Base-by-base conservation (phyloP, 2,329 filamentous ascomycete genomes). In the Colletotrichum sp. region DNA sequence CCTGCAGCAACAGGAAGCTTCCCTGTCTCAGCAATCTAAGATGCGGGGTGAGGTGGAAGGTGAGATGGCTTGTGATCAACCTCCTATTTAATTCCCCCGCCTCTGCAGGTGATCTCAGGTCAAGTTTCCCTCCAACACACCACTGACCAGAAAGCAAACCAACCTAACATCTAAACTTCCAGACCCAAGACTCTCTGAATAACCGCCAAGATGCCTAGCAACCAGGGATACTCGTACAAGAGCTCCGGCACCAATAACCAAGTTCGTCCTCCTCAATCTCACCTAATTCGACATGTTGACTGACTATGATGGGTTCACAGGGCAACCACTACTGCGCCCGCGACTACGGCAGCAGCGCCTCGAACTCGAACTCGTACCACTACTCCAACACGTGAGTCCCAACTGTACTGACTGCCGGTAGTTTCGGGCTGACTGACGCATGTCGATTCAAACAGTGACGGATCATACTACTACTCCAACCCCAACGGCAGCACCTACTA, bases 401-500 rank as follows among this genome's bases (percentile, higher is more conserved):
- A 16, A 13, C 5, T 36, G 15, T 57, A 15, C 25, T 3, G 34
- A 19, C 16, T n/a, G 22, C 30, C 2, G n/a, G 44, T 30, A 6
- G 8, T n/a, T 49, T 8, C 25, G 13, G 34, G 11, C 34, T 64
- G n/a, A 64, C 62, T 64, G 13, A 64, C 34, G 13, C 7, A 63
- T 75, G 49, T 77, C 34, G 64, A 29, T 44, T 75, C 19, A 69
- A 5, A 44, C 29, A 91, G 89, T 27, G 81, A 94, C 79, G 92
- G 93, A 49, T 94, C 92, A 2, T 95, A 95, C 88, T 94, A 95
- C 86, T 95, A 95, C 85, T 90, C 89, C 82, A 95, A 95, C 85
- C 85, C 92, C 62, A 89, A 93, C 78, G 92, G 92, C 16, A 93
- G 90, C 81, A 93, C 90, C 52, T 95, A 95, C 86, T 86, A 94